Evolutionary conservation across 208 protist species (phyloP).

Genomic region (Crithidia mellificae): DNA sequence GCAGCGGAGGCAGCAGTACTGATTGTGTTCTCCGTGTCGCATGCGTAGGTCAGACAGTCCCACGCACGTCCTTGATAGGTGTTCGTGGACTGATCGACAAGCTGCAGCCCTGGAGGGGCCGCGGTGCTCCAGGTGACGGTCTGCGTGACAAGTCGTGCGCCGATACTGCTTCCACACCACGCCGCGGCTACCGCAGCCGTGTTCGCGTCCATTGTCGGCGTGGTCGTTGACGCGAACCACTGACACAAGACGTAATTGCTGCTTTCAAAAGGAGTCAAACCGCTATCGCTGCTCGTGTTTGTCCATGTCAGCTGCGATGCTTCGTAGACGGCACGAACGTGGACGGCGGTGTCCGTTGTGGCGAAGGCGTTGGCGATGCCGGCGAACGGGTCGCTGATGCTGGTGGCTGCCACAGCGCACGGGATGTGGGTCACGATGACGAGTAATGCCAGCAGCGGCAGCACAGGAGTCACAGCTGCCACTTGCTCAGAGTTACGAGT

Average conservation of each 20-base stretch:
- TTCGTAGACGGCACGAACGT: slow-evolving; percentile 28
- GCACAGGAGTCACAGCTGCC: not conserved
- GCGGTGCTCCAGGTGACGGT: slow-evolving; percentile 39
- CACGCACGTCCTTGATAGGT: slow-evolving; percentile 9
- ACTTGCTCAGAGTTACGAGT: too few species aligned
- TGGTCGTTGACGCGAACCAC: not conserved
- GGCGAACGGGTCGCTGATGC: not conserved
- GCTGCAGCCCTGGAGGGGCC: slow-evolving; percentile 37
- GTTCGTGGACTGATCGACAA: not conserved
- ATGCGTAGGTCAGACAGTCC: slow-evolving; percentile 39
- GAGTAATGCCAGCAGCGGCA: not conserved
- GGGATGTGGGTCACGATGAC: not conserved
- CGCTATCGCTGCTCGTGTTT: not conserved
- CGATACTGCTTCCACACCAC: slow-evolving; percentile 7
- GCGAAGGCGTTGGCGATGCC: slow-evolving; percentile 18
- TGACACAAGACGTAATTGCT: slow-evolving; percentile 24
- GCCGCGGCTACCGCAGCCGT: not conserved
- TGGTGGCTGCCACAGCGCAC: not conserved
- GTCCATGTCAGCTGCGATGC: slow-evolving; percentile 18
- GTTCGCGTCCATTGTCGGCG: not conserved
- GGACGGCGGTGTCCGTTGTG: not conserved
- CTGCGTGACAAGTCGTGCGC: slow-evolving; percentile 13
- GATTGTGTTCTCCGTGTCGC: slow-evolving; percentile 32
- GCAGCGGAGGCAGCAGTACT: not conserved
- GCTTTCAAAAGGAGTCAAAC: slow-evolving; percentile 8